These are phyloP conservation scores for Gamsiella multidivaricata DNA, from an alignment of 192 early-diverging fungal species.

Conservation along the genomic window DNA sequence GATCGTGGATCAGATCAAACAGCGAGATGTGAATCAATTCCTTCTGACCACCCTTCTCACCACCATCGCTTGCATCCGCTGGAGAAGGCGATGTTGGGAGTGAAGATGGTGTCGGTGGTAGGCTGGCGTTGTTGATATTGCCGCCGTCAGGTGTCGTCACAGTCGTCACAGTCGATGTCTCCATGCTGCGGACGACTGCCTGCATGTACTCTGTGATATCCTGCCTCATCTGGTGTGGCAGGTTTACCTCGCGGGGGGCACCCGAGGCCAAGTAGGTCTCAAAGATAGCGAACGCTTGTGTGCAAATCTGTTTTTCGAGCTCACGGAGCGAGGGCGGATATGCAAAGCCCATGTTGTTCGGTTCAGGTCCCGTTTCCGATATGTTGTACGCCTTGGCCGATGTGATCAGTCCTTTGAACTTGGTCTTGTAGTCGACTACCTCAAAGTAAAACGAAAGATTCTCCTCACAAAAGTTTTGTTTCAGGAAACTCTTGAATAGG, in stretches of 20 bases:
- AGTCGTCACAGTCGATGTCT: constrained; percentile 12
- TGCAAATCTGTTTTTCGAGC: constrained; percentile 51
- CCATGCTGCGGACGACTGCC: constrained; percentile 57
- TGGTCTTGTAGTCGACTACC: constrained; percentile 60
- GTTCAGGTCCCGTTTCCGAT: constrained; percentile 16
- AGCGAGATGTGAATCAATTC: constrained; percentile 53
- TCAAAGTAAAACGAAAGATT: constrained; percentile 80
- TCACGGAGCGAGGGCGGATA: constrained; percentile 37
- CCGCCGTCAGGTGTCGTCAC: too few species aligned
- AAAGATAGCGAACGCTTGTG: constrained; percentile 64
- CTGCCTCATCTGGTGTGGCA: constrained; percentile 62
- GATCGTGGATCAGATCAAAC: constrained; percentile 72
- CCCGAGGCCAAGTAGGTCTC: constrained; percentile 60
- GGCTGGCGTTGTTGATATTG: too few species aligned
- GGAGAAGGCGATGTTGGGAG: neutral
- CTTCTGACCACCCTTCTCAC: neutral
- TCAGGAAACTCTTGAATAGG: constrained; percentile 72
- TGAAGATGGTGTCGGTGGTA: too few species aligned
- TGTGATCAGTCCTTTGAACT: constrained; percentile 47
- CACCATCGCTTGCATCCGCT: neutral
- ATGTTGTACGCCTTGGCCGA: constrained; percentile 15
- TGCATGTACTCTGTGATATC: constrained; percentile 61
- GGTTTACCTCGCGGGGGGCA: constrained; percentile 62
- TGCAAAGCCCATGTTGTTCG: constrained; percentile 5
- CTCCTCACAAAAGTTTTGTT: constrained; percentile 77